Conservation (phyloP, 2,329 filamentous ascomycete genomes). For the Tolypocladium ovalisporum region DNA sequence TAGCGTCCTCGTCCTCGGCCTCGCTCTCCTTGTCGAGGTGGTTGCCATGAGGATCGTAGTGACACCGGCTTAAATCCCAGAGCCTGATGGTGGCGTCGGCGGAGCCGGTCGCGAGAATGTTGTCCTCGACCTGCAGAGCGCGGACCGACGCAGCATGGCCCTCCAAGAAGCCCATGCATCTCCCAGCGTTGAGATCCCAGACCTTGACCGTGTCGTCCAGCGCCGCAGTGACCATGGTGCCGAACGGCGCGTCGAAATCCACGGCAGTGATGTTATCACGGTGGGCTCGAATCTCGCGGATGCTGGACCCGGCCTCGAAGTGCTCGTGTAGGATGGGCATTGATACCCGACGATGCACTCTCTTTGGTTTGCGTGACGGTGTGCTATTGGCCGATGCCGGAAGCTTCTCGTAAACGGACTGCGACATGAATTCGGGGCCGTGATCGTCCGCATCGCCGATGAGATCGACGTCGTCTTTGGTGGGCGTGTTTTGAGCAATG, state of each 20-base stretch:
- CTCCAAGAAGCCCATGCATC: conserved; percentile 84
- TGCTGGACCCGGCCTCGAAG: conserved; percentile 78
- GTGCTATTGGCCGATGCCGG: conserved; percentile 44
- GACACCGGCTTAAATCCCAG: conserved; percentile 87
- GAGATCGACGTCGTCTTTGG: conserved; percentile 42
- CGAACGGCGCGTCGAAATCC: conserved; percentile 96
- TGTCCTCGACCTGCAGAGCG: conserved; percentile 87
- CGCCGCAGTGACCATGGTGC: conserved; percentile 84
- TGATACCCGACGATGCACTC: conserved; percentile 60
- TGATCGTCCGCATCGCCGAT: conserved; percentile 39
- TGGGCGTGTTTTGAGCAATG: conserved; percentile 39
- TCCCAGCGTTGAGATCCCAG: conserved; percentile 90
- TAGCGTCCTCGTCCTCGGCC: conserved; percentile 54
- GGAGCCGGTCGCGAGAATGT: conserved; percentile 86
- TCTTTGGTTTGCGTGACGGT: conserved; percentile 35
- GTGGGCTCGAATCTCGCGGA: conserved; percentile 82
- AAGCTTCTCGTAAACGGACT: conserved; percentile 92
- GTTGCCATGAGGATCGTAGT: conserved; percentile 63
- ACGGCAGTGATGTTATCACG: conserved; percentile 78
- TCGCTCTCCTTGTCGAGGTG: conserved; percentile 48
- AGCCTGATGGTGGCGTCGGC: conserved; percentile 89
- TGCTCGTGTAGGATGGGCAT: conserved; percentile 96
- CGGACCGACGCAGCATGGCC: conserved; percentile 92
- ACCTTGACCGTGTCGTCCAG: conserved; percentile 90
- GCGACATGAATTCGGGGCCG: conserved; percentile 73